phyloP scores from a whole-genome alignment of 805 yeast genomes.

The Saccharomycopsis sp. region DNA sequence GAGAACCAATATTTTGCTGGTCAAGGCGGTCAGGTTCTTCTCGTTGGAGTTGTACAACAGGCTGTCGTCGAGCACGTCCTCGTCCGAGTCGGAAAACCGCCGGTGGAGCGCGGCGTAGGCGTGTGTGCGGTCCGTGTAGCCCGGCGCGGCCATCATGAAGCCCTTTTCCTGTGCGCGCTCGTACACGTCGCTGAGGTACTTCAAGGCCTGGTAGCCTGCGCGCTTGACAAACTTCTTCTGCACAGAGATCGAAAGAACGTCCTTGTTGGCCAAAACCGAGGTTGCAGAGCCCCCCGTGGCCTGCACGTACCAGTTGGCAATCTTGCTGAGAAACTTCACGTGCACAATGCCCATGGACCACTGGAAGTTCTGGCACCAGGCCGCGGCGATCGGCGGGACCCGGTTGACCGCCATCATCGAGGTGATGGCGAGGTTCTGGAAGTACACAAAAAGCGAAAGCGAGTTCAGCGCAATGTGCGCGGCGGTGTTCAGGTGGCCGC shows the following conservation, averaged over 20 bases:
- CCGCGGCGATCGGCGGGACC: constrained; percentile 95
- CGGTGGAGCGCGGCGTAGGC: constrained; percentile 8
- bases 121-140: neutral
- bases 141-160: constrained; percentile 12
- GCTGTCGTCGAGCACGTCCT: constrained; percentile 44
- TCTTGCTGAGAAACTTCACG: constrained; percentile 67
- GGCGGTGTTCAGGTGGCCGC: constrained; percentile 88
- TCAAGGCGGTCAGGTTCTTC: constrained; percentile 44
- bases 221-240: constrained; percentile 49
- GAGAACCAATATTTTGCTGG: constrained; percentile 68
- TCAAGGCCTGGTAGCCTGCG: constrained; percentile 28
- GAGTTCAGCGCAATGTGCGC: constrained; percentile 97
- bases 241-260: constrained; percentile 74
- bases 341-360: constrained; percentile 94
- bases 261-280: constrained; percentile 57
- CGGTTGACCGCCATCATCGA: constrained; percentile 92
- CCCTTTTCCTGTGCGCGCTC: constrained; percentile 14
- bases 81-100: constrained; percentile 30
- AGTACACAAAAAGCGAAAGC: constrained; percentile 84
- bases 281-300: constrained; percentile 89
- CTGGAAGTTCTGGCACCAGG: constrained; percentile 95
- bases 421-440: constrained; percentile 87
- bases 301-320: constrained; percentile 91
- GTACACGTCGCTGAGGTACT: constrained; percentile 19
- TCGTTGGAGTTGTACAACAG: constrained; percentile 66